Evolutionary conservation across 2,329 filamentous ascomycete genomes (phyloP).

Genomic region (Ceratocystis papillata): DNA sequence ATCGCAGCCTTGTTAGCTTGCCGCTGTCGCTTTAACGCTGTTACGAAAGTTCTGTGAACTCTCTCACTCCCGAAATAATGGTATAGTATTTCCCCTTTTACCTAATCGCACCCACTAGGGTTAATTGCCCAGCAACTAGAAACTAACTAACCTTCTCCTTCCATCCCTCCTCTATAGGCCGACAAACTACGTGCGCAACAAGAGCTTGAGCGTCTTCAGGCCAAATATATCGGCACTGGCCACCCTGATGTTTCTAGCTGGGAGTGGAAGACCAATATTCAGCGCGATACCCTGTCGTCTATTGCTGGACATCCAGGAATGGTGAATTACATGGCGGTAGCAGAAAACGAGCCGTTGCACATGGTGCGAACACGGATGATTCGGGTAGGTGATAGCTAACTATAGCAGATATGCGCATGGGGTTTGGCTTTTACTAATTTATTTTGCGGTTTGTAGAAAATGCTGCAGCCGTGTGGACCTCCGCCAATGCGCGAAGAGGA

Average conservation of each 20-base stretch:
- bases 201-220: slow-evolving; percentile 92
- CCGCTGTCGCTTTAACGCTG: no score
- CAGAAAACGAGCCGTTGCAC: slow-evolving; percentile 72
- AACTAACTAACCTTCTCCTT: not conserved
- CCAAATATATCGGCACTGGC: slow-evolving; percentile 90
- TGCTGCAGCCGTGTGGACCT: slow-evolving; percentile 52
- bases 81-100: no score
- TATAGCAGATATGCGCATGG: no score
- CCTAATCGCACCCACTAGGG: no score
- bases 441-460: slow-evolving; percentile 41
- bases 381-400: slow-evolving; percentile 41
- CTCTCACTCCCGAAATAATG: no score
- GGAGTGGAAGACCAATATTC: slow-evolving; percentile 94
- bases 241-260: slow-evolving; percentile 94
- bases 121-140: no score
- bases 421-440: no score
- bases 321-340: slow-evolving; percentile 78
- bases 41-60: no score
- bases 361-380: slow-evolving; percentile 72
- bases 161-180: slow-evolving; percentile 44
- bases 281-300: slow-evolving; percentile 81
- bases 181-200: slow-evolving; percentile 97
- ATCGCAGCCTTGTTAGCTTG: no score
- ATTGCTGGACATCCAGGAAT: slow-evolving; percentile 84
- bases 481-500: slow-evolving; percentile 47